phyloP scores from a whole-genome alignment of 2,329 filamentous ascomycete genomes.

The Chaetomiaceae sp. region DNA sequence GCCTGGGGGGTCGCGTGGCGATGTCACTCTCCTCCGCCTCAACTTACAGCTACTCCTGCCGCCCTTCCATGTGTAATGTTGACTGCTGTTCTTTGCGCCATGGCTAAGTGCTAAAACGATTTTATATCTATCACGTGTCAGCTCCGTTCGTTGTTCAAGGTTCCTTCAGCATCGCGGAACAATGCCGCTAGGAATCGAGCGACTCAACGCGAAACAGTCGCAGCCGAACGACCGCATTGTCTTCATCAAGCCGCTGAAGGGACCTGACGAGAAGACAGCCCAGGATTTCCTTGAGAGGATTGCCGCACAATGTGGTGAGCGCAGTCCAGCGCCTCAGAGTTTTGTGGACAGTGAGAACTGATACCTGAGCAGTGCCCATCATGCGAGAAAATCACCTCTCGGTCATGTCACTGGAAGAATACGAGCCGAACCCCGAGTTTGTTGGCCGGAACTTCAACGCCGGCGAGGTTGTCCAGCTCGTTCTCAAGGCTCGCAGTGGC shows the following conservation, averaged over 20 bases:
- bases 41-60: too few species aligned
- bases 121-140: too few species aligned
- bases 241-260: slow-evolving; percentile 76
- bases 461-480: slow-evolving; percentile 79
- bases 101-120: too few species aligned
- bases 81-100: too few species aligned
- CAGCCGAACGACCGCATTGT: slow-evolving; percentile 73
- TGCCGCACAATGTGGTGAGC: slow-evolving; percentile 67
- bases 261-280: slow-evolving; percentile 54
- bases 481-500: slow-evolving; percentile 61
- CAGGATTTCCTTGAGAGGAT: slow-evolving; percentile 70
- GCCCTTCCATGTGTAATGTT: too few species aligned
- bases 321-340: background rate
- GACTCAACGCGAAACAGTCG: slow-evolving; percentile 67
- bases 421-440: slow-evolving; percentile 74
- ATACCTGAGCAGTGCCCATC: slow-evolving; percentile 48
- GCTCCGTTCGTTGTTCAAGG: too few species aligned
- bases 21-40: background rate
- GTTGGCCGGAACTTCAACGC: slow-evolving; percentile 87
- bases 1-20: background rate
- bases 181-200: slow-evolving; percentile 74
- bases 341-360: background rate
- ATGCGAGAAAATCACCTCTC: slow-evolving; percentile 61
- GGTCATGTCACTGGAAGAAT: slow-evolving; percentile 71
- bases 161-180: background rate